Evolutionary conservation across 805 yeast genomes (phyloP).

Genomic region (Sugiyamaella qingdaonensis): DNA sequence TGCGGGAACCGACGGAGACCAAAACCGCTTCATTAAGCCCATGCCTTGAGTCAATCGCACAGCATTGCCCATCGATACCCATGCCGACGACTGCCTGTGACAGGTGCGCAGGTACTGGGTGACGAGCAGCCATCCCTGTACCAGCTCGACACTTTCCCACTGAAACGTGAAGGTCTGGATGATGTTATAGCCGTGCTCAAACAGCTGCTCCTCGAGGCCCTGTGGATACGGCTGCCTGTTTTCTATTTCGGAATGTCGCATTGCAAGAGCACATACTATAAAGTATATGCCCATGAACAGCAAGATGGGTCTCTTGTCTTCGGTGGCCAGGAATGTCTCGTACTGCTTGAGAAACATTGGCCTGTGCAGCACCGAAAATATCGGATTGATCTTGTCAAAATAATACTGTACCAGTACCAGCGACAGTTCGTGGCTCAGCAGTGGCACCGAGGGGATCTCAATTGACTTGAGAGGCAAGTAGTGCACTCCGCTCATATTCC

Average conservation of each 20-base stretch:
- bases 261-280: constrained; percentile 46
- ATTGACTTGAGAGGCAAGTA: constrained; percentile 35
- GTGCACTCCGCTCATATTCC: constrained; percentile 61
- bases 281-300: constrained; percentile 51
- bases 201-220: constrained; percentile 40
- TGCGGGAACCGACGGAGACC: constrained; percentile 12
- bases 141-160: constrained; percentile 49
- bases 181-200: constrained; percentile 39
- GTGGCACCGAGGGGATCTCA: constrained; percentile 20
- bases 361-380: constrained; percentile 51
- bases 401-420: constrained; percentile 38
- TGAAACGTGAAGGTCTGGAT: constrained; percentile 42
- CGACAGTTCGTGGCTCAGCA: constrained; percentile 11
- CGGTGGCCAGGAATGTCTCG: constrained; percentile 26
- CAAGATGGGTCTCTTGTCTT: constrained; percentile 27
- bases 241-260: constrained; percentile 47
- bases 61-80: constrained; percentile 42
- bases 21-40: constrained; percentile 37
- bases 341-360: constrained; percentile 50
- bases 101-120: constrained; percentile 42
- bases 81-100: constrained; percentile 43
- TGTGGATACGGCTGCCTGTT: constrained; percentile 21
- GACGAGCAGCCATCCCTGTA: constrained; percentile 48
- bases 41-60: constrained; percentile 42
- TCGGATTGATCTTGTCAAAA: constrained; percentile 49